Evolutionary conservation across 1,139 yeast genomes (phyloP), one percentile per base, ranked within the genome.

Genomic region (Saccharomycopsis hybrid): DNA sequence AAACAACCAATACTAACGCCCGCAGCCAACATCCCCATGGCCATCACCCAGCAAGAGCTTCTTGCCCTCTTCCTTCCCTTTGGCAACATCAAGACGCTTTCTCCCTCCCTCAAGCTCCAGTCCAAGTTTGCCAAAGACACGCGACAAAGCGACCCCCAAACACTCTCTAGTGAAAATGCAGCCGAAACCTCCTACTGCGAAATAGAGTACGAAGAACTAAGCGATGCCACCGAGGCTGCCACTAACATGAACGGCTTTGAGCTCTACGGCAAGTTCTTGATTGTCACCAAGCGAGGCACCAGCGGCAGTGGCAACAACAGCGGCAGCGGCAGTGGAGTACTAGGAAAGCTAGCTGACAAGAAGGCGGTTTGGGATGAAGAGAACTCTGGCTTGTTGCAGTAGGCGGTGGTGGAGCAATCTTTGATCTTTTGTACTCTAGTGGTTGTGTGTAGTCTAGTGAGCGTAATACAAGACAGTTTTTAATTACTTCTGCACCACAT

Each of bases 201-300:
- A 29, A 52, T 65, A 4, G 58, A 55, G 30, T 66, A 57, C 47
- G 60, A 60, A 39, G 65, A 63, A 9, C 48, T 54, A 1, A 55
- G 53, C 4, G 70, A 66, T 50, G 58, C 64, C 1, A 43, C 48
- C 8, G 64, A 63, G n/a, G 67, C 69, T 2, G 43, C 56, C 1
- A 57, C 54, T 1, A 67, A 67, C 51, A 57, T 66, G 57, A 56
- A 60, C 18, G 71, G 70, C 9, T 65, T 55, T 41, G 54, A 58
- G 27, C 48, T 58, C 39, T 54, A 44, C 40, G 64, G 57, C 3
- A 49, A 54, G 7, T 59, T 53, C 43, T 50, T 66, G 28, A 35
- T 49, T 5, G 47, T 45, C 11, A 43, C 47, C 18, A 35, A 37
- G 3, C 5, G 41, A 7, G 18, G 13, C n/a, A 11, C 27, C 24